Evolutionary conservation across 129 eudicot genomes (phyloP).

Genomic region (Chrysanthemum makinoi): DNA sequence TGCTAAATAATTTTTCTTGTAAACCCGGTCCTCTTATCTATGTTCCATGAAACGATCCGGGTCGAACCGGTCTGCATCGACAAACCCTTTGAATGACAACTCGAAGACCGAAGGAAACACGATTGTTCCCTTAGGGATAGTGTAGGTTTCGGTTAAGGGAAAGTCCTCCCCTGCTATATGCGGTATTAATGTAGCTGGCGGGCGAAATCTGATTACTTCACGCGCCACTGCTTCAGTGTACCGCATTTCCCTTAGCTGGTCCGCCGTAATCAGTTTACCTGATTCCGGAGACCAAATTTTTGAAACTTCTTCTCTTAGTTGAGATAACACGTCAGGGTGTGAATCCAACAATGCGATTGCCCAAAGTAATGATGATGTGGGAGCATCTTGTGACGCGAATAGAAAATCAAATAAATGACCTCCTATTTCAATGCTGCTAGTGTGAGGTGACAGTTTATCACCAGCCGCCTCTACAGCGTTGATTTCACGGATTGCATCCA

Average conservation of each 20-base stretch:
- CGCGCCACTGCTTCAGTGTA: constrained; percentile 93
- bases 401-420: constrained; percentile 79
- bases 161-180: constrained; percentile 88
- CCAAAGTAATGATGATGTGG: constrained; percentile 86
- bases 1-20: too few relatives aligned
- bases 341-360: constrained; percentile 70
- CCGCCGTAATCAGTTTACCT: constrained; percentile 47
- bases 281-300: constrained; percentile 45
- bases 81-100: constrained; percentile 82
- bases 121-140: constrained; percentile 73
- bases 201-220: constrained; percentile 57
- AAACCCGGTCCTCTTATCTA: constrained; percentile 74
- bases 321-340: constrained; percentile 52
- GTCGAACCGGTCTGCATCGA: constrained; percentile 72
- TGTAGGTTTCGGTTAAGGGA: constrained; percentile 55
- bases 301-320: constrained; percentile 55
- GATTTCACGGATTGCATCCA: constrained; percentile 55
- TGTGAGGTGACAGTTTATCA: constrained; percentile 33
- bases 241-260: constrained; percentile 65
- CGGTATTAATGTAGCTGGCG: constrained; percentile 88
- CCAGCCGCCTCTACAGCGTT: constrained; percentile 28
- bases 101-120: constrained; percentile 87
- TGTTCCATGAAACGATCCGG: constrained; percentile 77
- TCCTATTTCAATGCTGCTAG: constrained; percentile 43
- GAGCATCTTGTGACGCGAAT: constrained; percentile 87